These are phyloP conservation scores for Nakataea oryzae DNA, from an alignment of 2,329 filamentous ascomycete species.

Conservation along the genomic window DNA sequence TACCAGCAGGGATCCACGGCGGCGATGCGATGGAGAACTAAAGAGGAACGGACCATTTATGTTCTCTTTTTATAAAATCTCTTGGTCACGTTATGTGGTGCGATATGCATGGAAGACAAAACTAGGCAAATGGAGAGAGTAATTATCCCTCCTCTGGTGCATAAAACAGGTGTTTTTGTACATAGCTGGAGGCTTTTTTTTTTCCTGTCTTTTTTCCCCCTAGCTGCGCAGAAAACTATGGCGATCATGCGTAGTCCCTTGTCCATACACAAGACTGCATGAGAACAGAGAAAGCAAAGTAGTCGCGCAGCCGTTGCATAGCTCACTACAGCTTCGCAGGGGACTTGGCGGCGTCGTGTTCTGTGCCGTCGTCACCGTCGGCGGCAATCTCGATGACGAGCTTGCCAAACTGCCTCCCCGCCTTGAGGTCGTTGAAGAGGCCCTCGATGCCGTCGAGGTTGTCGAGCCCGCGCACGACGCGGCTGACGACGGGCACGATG, in stretches of 20 bases:
- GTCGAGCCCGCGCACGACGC: constrained; percentile 58
- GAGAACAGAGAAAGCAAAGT: neutral
- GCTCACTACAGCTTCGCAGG: constrained; percentile 27
- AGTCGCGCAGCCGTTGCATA: neutral
- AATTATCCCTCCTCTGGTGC: neutral
- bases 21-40: constrained; percentile 53
- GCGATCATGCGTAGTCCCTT: neutral
- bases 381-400: constrained; percentile 63
- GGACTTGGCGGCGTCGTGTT: neutral
- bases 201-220: no score
- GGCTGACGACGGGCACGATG: constrained; percentile 68
- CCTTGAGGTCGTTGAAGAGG: constrained; percentile 82
- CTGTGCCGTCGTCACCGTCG: constrained; percentile 7
- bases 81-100: neutral
- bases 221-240: neutral
- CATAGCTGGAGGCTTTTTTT: neutral
- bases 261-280: neutral
- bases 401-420: constrained; percentile 83
- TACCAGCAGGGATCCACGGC: constrained; percentile 59
- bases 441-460: constrained; percentile 70
- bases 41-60: neutral
- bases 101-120: neutral
- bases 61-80: neutral
- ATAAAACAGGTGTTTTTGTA: neutral
- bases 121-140: neutral